A percentile compares a stretch with the other conserved stretches of the same genome.
Evolutionary conservation across 768 basidiomycete species (phyloP).

Genomic region (Dacryopinax primogenitus): DNA sequence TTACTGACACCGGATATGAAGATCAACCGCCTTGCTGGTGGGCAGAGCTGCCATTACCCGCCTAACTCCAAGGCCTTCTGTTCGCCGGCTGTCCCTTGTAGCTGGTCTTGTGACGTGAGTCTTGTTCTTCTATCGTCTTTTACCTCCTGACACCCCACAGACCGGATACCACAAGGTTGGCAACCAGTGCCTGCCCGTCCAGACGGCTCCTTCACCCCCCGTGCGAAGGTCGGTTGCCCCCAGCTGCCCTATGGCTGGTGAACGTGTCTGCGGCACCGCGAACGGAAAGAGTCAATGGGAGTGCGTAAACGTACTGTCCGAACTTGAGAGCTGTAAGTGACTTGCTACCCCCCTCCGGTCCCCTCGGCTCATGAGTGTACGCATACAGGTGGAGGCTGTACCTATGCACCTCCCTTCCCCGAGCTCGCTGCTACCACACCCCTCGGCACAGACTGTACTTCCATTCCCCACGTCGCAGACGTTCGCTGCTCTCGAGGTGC

Average conservation of each 20-base stretch:
- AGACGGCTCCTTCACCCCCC: background rate
- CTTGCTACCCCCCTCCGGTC: background rate
- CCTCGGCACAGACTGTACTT: background rate
- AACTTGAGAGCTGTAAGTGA: conserved; percentile 6
- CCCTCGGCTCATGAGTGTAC: background rate
- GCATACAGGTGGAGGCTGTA: background rate
- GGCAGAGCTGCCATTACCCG: background rate
- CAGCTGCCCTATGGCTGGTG: background rate
- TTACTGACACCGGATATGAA: background rate
- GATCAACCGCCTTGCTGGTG: background rate
- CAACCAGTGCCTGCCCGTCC: background rate
- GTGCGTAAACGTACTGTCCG: background rate
- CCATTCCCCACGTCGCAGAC: background rate
- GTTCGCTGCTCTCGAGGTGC: conserved; percentile 1
- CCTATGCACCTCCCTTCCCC: background rate
- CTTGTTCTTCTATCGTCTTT: background rate
- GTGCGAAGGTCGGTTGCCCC: background rate
- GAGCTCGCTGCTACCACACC: background rate
- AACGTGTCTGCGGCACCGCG: background rate
- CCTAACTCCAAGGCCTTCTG: background rate
- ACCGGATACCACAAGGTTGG: background rate
- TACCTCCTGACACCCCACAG: background rate
- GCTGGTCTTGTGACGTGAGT: background rate
- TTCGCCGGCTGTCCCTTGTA: background rate
- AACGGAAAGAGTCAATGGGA: conserved; percentile 5